Base-by-base conservation (phyloP, 345 rosid genomes). In the Gossypium australe region DNA sequence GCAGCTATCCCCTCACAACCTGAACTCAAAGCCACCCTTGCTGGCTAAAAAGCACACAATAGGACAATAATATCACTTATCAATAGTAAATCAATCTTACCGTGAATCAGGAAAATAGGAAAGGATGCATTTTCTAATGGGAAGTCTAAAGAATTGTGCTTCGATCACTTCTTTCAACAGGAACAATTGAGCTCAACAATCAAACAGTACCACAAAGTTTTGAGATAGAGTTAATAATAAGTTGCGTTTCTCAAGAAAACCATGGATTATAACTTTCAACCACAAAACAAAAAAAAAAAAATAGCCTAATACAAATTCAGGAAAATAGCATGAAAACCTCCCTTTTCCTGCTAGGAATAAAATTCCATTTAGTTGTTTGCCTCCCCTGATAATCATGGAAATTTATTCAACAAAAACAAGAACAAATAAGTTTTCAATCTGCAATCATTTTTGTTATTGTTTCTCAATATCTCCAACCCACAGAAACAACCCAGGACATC, bases 1-100 rank as follows among this genome's bases (percentile, higher is more conserved):
- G 97, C 98, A 84, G 99, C 8, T 52, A 95, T 44, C 29, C 99
- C 97, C 79, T 95, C 97, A 52, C 96, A 89, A 53, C 98, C 98
- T 17, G 94, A 81, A 58, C 72, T 89, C 48, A 93, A 82, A 61
- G 99, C 83, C 79, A 89, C 96, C 79, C 96, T 87, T 52, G 99
- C 94, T 38, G 99, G 98, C 99, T 95, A 78, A 79, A 52, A 17
- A 10, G 41, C 9, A 51, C 43, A 76, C 67, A 62, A 53, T 43
- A 77, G 44, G 66, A 57, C 41, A 25, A 68, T 43, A 55, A 60
- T 7, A 65, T 53, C 53, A 66, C 25, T 56, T 11, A 75, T 57
- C 68, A 43, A 45, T 51, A 82, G 57, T 55, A 43, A 62, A 43
- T 59, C 66, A 52, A 5, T 53, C 4, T n/a, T 25, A 49, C 2